Conservation (phyloP, 2,329 filamentous ascomycete species). For the Remersonia thermophila region DNA sequence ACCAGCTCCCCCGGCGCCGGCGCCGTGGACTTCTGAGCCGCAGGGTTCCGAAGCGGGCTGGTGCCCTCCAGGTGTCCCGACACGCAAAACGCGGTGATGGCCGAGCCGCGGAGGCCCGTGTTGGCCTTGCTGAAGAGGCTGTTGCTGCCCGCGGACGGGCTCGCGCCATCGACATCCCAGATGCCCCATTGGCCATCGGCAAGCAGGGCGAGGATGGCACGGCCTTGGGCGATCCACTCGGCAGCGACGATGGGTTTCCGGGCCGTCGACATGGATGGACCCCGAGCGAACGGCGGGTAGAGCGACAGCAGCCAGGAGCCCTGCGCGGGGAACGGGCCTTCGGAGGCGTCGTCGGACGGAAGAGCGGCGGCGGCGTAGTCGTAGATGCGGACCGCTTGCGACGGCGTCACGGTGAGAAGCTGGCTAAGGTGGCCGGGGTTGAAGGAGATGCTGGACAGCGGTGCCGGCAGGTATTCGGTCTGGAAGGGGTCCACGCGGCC, state of each 20-base stretch:
- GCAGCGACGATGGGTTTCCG: slow-evolving; percentile 52
- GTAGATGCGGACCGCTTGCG: slow-evolving; percentile 48
- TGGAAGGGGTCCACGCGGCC: slow-evolving; percentile 41
- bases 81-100: slow-evolving; percentile 44
- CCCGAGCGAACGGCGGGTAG: slow-evolving; percentile 42
- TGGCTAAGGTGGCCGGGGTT: slow-evolving; percentile 48
- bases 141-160: slow-evolving; percentile 27
- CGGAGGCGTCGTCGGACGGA: slow-evolving; percentile 36
- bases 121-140: slow-evolving; percentile 38
- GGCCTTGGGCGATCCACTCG: slow-evolving; percentile 48
- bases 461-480: slow-evolving; percentile 43
- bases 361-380: slow-evolving; percentile 45
- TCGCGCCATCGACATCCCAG: slow-evolving; percentile 51
- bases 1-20: slow-evolving; percentile 39
- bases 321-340: slow-evolving; percentile 41
- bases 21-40: slow-evolving; percentile 25
- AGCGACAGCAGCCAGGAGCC: slow-evolving; percentile 54
- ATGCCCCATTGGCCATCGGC: slow-evolving; percentile 56
- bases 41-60: slow-evolving; percentile 37
- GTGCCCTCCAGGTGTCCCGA: slow-evolving; percentile 50
- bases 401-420: slow-evolving; percentile 42
- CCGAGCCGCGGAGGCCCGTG: slow-evolving; percentile 43
- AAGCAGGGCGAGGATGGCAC: slow-evolving; percentile 45
- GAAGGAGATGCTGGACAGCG: slow-evolving; percentile 45
- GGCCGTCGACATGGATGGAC: slow-evolving; percentile 27